These are phyloP conservation scores for Silene noctiflora DNA, from an alignment of 179 eudicot genomes.

Conservation along the genomic window DNA sequence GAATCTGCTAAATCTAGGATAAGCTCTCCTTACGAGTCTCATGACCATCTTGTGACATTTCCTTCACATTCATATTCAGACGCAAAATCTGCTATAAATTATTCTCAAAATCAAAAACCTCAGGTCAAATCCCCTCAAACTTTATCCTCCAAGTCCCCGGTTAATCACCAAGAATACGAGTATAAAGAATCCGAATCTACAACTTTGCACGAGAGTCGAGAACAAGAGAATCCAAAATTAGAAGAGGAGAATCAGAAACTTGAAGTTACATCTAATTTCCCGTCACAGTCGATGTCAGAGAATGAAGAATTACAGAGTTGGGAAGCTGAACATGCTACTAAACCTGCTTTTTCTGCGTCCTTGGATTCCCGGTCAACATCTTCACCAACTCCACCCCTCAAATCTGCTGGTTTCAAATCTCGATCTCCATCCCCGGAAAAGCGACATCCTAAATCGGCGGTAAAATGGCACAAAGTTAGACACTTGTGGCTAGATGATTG, in stretches of 20 bases:
- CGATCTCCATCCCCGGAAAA: slow-evolving; percentile 30
- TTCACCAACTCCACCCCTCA: neutral
- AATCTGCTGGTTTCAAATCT: slow-evolving; percentile 18
- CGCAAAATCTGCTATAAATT: slow-evolving; percentile 13
- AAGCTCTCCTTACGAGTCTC: slow-evolving; percentile 12
- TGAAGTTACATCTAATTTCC: slow-evolving; percentile 14
- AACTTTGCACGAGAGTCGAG: slow-evolving; percentile 10
- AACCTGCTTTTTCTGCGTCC: slow-evolving; percentile 19
- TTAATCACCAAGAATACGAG: slow-evolving; percentile 1
- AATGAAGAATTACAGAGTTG: slow-evolving; percentile 6
- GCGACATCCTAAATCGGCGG: slow-evolving; percentile 24
- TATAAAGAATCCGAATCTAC: slow-evolving; percentile 11
- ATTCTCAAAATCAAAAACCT: slow-evolving; percentile 10
- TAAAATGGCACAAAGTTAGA: slow-evolving; percentile 51
- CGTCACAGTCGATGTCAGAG: neutral
- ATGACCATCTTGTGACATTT: slow-evolving; percentile 5
- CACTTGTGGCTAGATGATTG: slow-evolving; percentile 49
- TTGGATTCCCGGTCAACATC: neutral
- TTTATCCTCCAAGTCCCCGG: slow-evolving; percentile 5
- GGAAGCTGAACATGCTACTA: neutral
- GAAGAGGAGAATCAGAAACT: slow-evolving; percentile 6
- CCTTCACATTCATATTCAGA: slow-evolving; percentile 14
- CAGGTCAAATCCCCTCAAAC: slow-evolving; percentile 6
- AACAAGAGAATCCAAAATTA: neutral
- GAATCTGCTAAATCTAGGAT: slow-evolving; percentile 21